Evolutionary conservation across 2,329 filamentous ascomycete species (phyloP).

Genomic region (Camillea tinctor): DNA sequence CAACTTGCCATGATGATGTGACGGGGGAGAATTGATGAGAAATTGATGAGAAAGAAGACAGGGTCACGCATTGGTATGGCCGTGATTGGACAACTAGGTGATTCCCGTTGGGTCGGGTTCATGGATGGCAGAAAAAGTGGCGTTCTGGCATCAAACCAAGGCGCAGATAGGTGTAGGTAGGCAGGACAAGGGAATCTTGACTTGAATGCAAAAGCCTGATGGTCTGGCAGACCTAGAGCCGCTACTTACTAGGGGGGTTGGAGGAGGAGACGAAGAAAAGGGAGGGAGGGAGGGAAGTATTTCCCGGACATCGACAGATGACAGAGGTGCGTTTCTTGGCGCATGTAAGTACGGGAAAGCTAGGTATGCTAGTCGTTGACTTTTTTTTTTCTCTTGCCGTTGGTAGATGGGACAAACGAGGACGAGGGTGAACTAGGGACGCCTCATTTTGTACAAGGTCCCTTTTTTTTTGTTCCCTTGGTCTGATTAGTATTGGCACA

Average conservation of each 20-base stretch:
- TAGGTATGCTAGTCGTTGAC: not conserved
- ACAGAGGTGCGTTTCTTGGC: not conserved
- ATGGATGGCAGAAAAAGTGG: constrained; percentile 27
- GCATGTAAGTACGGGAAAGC: not conserved
- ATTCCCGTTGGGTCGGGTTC: constrained; percentile 21
- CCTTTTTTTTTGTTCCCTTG: too few relatives aligned
- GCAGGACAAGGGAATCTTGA: constrained; percentile 5
- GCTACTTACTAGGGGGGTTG: too few relatives aligned
- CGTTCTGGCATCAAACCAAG: constrained; percentile 16
- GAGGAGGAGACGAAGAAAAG: too few relatives aligned
- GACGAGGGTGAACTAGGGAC: too few relatives aligned
- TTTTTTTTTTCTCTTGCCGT: too few relatives aligned
- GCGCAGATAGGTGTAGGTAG: too few relatives aligned
- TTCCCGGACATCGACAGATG: not conserved
- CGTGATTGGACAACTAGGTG: constrained; percentile 30
- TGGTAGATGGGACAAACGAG: not conserved
- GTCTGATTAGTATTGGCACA: too few relatives aligned
- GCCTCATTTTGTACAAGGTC: too few relatives aligned
- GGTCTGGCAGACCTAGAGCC: not conserved
- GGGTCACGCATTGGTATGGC: constrained; percentile 17
- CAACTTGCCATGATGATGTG: constrained; percentile 27
- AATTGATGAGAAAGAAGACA: constrained; percentile 19
- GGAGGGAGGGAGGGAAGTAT: not conserved
- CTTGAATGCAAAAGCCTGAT: not conserved
- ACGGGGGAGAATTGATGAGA: constrained; percentile 13